phyloP scores from a whole-genome alignment of 2,329 filamentous ascomycete species.

The Penicillium expansum region DNA sequence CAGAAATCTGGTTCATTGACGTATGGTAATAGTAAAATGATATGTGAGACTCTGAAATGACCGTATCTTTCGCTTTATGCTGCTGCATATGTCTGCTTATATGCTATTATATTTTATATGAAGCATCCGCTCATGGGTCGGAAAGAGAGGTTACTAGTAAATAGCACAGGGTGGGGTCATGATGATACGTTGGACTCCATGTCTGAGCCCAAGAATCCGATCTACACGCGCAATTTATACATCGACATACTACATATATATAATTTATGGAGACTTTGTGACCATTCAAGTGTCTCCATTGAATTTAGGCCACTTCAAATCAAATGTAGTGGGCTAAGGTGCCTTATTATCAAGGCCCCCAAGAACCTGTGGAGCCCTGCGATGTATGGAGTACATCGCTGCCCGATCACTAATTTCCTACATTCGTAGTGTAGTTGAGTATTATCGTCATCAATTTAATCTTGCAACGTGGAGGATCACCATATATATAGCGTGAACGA shows the following conservation, averaged over 20 bases:
- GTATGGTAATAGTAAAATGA: too few species aligned
- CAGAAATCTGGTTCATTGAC: too few species aligned
- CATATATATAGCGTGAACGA: not conserved
- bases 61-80: too few species aligned
- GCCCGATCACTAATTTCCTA: not conserved
- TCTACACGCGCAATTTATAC: not conserved
- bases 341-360: not conserved
- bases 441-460: not conserved
- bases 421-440: not conserved
- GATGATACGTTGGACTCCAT: not conserved
- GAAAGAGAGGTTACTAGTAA: too few species aligned
- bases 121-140: too few species aligned
- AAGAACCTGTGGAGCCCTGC: too few species aligned
- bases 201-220: not conserved
- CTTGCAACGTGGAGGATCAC: not conserved
- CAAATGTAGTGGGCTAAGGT: not conserved
- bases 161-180: not conserved
- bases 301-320: not conserved
- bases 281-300: not conserved
- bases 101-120: too few species aligned
- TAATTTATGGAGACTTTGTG: not conserved
- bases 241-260: not conserved
- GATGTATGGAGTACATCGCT: not conserved
- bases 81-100: too few species aligned
- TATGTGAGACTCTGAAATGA: too few species aligned